Percentiles rank a stretch among this genome's conserved stretches.
phyloP scores from a whole-genome alignment of 2,329 filamentous ascomycete species.

The Acarospora socialis region DNA sequence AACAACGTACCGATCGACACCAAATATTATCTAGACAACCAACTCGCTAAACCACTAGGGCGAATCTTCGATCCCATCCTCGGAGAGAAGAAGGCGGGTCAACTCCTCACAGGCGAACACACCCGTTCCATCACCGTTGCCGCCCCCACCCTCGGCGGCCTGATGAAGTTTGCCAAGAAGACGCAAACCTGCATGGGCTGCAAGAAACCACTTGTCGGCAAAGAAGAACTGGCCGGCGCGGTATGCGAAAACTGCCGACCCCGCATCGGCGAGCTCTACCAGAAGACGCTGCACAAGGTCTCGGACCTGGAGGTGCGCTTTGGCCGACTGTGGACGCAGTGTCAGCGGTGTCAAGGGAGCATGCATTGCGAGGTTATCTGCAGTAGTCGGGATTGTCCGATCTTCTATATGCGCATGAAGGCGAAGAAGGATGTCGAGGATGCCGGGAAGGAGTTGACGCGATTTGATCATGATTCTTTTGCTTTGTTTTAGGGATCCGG shows the following conservation, averaged over 20 bases:
- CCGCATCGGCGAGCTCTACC: slow-evolving; percentile 82
- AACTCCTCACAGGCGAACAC: slow-evolving; percentile 80
- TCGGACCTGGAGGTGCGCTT: slow-evolving; percentile 90
- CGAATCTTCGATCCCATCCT: slow-evolving; percentile 97
- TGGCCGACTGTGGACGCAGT: slow-evolving; percentile 90
- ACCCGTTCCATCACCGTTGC: slow-evolving; percentile 90
- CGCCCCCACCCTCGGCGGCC: slow-evolving; percentile 74
- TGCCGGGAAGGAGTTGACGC: slow-evolving; percentile 70
- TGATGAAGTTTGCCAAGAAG: slow-evolving; percentile 98
- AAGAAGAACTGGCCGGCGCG: slow-evolving; percentile 67
- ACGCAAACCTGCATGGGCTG: slow-evolving; percentile 97
- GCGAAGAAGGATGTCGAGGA: slow-evolving; percentile 98
- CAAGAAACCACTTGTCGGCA: slow-evolving; percentile 81
- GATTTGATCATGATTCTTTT: slow-evolving; percentile 78
- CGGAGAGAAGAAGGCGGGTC: slow-evolving; percentile 78
- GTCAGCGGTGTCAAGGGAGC: slow-evolving; percentile 91
- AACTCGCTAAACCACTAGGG: slow-evolving; percentile 82
- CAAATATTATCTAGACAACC: slow-evolving; percentile 96
- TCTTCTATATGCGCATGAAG: slow-evolving; percentile 99
- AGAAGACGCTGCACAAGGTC: slow-evolving; percentile 74
- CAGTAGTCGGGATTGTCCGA: slow-evolving; percentile 88
- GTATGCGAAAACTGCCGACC: slow-evolving; percentile 78
- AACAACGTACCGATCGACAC: slow-evolving; percentile 97
- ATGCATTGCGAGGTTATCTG: slow-evolving; percentile 98
- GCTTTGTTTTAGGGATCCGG: slow-evolving; percentile 37